Conservation (phyloP, 176 grass and related monocot species). For the Bothriochloa decipiens region DNA sequence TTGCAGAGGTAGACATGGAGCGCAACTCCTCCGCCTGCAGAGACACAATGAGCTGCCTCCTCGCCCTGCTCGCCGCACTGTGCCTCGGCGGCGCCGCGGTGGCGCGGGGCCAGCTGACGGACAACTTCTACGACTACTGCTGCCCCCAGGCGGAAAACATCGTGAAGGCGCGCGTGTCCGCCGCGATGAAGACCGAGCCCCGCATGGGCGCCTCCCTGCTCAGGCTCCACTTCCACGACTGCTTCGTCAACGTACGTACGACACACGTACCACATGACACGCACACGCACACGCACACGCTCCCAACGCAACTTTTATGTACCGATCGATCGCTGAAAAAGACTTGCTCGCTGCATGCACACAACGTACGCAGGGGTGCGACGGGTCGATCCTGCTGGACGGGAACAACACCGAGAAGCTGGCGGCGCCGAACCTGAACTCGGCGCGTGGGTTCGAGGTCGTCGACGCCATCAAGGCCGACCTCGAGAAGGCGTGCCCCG, state of each 20-base stretch:
- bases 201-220: conserved; percentile 81
- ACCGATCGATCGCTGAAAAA: neutral
- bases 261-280: too few relatives aligned
- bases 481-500: conserved; percentile 60
- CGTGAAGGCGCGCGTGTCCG: conserved; percentile 45
- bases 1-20: neutral
- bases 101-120: conserved; percentile 52
- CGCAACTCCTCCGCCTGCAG: neutral
- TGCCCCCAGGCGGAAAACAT: conserved; percentile 62
- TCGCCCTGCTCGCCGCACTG: conserved; percentile 35
- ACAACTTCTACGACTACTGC: conserved; percentile 56
- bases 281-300: too few relatives aligned
- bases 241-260: conserved; percentile 72
- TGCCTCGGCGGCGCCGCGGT: conserved; percentile 42
- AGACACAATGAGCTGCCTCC: neutral
- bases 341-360: neutral
- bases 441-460: conserved; percentile 69
- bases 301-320: too few relatives aligned
- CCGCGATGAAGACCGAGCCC: conserved; percentile 54
- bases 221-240: conserved; percentile 91
- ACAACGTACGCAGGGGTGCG: conserved; percentile 59
- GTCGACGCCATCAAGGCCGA: conserved; percentile 80
- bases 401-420: conserved; percentile 70
- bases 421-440: conserved; percentile 66
- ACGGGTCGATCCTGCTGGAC: conserved; percentile 80